A percentile compares a stretch with the other conserved stretches of the same genome.
Conservation (phyloP, 306 rosid genomes). For the Acacia melanoxylon region DNA sequence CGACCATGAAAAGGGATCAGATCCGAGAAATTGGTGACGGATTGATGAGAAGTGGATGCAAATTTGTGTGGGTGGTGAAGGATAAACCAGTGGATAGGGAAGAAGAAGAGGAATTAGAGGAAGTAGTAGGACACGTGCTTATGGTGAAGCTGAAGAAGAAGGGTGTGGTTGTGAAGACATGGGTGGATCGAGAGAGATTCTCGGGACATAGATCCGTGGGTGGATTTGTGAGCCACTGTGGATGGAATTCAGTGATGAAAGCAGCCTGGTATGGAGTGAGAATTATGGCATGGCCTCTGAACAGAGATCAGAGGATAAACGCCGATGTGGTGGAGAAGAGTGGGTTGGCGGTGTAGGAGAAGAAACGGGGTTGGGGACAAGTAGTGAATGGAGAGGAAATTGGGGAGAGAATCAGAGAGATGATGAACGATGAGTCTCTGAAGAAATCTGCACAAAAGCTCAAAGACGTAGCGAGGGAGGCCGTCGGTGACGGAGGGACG, state of each 20-base stretch:
- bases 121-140: no score
- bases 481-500: conserved; percentile 35
- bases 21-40: no score
- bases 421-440: conserved; percentile 42
- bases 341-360: not conserved
- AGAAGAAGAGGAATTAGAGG: no score
- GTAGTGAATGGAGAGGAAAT: conserved; percentile 32
- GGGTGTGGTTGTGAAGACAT: no score
- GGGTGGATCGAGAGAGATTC: no score
- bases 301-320: conserved; percentile 2
- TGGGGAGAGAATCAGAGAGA: conserved; percentile 39
- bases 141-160: no score
- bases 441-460: conserved; percentile 14
- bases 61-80: no score
- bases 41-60: no score
- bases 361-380: not conserved
- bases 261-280: conserved; percentile 42
- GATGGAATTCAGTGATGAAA: conserved; percentile 48
- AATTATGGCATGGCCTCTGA: not conserved
- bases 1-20: no score
- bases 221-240: conserved; percentile 55
- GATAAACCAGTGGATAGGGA: no score
- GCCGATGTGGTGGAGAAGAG: conserved; percentile 29
- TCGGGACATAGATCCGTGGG: conserved; percentile 41
- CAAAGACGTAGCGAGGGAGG: conserved; percentile 33